Percentiles rank a stretch among this genome's conserved stretches.
These are phyloP conservation scores for Suillus subluteus DNA, from an alignment of 768 basidiomycete genomes.

Conservation along the genomic window DNA sequence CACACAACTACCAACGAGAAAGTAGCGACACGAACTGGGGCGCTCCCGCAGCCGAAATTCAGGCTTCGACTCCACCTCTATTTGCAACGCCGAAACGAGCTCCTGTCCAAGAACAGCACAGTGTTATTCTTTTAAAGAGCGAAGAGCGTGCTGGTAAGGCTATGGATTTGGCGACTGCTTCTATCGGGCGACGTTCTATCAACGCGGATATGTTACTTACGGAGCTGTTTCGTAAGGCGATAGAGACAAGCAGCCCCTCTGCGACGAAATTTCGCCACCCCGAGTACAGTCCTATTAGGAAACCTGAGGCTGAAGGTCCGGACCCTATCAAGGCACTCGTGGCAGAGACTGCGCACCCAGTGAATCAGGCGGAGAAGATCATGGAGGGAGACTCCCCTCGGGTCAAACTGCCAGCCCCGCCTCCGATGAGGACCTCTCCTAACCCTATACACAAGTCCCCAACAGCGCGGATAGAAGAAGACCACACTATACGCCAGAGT, in stretches of 20 bases:
- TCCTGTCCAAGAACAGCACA: neutral
- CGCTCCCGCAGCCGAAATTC: too few species aligned
- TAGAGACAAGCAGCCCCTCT: conserved; percentile 4
- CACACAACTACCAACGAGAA: neutral
- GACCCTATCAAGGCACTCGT: neutral
- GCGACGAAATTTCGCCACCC: neutral
- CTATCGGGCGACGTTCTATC: conserved; percentile 6
- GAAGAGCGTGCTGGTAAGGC: neutral
- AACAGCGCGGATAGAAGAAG: neutral
- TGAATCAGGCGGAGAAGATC: conserved; percentile 1
- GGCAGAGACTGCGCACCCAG: neutral
- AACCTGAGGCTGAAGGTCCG: neutral
- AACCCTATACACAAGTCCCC: neutral
- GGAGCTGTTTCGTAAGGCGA: conserved; percentile 9
- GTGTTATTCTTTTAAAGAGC: neutral
- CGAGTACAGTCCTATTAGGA: neutral
- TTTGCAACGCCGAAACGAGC: neutral
- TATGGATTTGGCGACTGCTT: neutral
- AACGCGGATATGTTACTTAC: conserved; percentile 9
- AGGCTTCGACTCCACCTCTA: neutral
- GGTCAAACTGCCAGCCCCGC: neutral
- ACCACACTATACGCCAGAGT: neutral
- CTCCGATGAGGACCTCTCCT: neutral
- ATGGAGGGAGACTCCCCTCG: neutral
- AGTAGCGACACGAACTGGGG: neutral